A percentile compares a stretch with the other conserved stretches of the same genome.
phyloP scores from a whole-genome alignment of 2,329 filamentous ascomycete genomes.

The Calycina herbarum region DNA sequence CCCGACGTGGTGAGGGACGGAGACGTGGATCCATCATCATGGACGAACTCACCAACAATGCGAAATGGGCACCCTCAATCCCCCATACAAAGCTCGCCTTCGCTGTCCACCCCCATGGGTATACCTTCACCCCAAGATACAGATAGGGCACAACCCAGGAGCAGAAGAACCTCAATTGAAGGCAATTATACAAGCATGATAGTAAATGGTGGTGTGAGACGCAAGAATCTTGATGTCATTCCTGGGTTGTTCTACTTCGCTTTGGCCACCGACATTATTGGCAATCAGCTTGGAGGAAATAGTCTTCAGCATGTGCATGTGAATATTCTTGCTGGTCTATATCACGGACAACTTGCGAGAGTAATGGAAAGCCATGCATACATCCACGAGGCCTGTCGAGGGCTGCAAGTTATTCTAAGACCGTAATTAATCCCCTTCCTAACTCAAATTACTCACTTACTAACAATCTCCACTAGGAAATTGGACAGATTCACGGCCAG shows the following conservation, averaged over 20 bases:
- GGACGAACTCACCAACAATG: conserved; percentile 33
- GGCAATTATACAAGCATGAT: conserved; percentile 25
- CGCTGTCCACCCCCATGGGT: conserved; percentile 43
- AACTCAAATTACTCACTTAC: conserved; percentile 12
- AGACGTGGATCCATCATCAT: conserved; percentile 19
- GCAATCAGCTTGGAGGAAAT: conserved; percentile 76
- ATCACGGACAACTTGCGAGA: conserved; percentile 82
- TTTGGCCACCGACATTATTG: conserved; percentile 81
- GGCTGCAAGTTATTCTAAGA: conserved; percentile 72
- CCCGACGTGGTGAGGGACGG: conserved; percentile 55
- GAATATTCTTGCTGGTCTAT: conserved; percentile 80
- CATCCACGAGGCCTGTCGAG: conserved; percentile 56
- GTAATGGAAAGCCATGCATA: conserved; percentile 79
- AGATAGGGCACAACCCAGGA: conserved; percentile 41
- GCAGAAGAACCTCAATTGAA: conserved; percentile 55
- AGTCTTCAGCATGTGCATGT: conserved; percentile 84
- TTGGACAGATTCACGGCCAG: conserved; percentile 42
- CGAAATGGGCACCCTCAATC: conserved; percentile 55
- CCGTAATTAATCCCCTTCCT: conserved; percentile 42
- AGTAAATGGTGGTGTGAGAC: conserved; percentile 22
- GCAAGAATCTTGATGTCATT: conserved; percentile 76
- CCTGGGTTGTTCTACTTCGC: conserved; percentile 90
- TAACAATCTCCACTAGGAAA: conserved; percentile 33
- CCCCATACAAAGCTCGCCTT: conserved; percentile 56
- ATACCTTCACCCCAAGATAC: conserved; percentile 54